Evolutionary conservation across 2,329 filamentous ascomycete species (phyloP).

Genomic region (Rhytidhysteron rufulum): DNA sequence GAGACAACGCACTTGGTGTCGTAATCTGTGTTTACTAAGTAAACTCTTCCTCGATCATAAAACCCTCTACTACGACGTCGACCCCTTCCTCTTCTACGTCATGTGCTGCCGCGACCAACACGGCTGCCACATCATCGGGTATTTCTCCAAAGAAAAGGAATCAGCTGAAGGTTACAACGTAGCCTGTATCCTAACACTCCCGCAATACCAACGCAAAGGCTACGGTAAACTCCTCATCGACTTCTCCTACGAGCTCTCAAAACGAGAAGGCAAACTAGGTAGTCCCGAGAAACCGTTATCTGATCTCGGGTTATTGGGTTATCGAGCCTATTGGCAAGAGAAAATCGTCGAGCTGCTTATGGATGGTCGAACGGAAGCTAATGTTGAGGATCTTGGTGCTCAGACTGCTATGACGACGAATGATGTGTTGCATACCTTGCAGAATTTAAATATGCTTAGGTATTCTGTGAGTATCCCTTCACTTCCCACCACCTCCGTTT

Average conservation of each 20-base stretch:
- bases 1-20: conserved; percentile 91
- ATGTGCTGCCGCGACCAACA: conserved; percentile 88
- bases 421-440: conserved; percentile 91
- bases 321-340: conserved; percentile 97
- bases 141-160: conserved; percentile 98
- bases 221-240: conserved; percentile 92
- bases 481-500: conserved; percentile 1
- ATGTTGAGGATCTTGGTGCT: conserved; percentile 78
- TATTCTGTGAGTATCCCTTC: conserved; percentile 60
- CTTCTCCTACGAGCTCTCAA: conserved; percentile 95
- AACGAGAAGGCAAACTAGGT: conserved; percentile 90
- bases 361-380: conserved; percentile 64
- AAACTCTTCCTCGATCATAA: conserved; percentile 98
- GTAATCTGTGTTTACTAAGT: conserved; percentile 88
- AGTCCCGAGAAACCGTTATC: conserved; percentile 96
- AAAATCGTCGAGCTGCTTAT: conserved; percentile 86
- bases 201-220: conserved; percentile 92
- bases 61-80: conserved; percentile 98
- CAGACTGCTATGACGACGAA: conserved; percentile 92
- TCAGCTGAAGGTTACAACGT: conserved; percentile 96
- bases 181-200: conserved; percentile 93
- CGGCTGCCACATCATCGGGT: conserved; percentile 95
- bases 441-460: conserved; percentile 90
- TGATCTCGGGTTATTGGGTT: conserved; percentile 87
- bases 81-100: conserved; percentile 97